Evolutionary conservation across 768 basidiomycete species (phyloP), one percentile per base, ranked within the genome.

Genomic region (Xanthoconium purpureum): DNA sequence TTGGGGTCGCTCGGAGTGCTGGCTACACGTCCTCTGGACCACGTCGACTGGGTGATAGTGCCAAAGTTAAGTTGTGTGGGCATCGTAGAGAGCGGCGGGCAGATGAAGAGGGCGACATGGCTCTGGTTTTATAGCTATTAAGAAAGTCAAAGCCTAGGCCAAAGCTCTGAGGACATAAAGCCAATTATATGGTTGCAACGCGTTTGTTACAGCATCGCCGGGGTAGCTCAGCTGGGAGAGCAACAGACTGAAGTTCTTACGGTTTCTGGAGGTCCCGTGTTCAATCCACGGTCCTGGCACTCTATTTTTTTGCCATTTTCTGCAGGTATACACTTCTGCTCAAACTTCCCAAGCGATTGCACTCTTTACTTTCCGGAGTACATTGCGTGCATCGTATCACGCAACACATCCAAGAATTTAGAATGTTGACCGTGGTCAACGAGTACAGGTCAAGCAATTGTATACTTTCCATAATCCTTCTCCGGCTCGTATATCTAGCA

Each of bases 381-480:
- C 24, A 24, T 24, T 24, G 4, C 24, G 24, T 24, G 24, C 24
- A 4, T 24, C 24, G 24, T 24, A 24, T 24, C 24, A 24, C 24
- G 24, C 24, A 24, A 24, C 24, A 24, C 24, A 24, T 2, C 24
- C 24, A 24, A 24, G 24, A 4, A 24, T 24, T 24, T 24, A 24
- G 24, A 24, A 24, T 24, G 24, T 24, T 24, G 24, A 24, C 33
- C 33, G 2, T 52, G 43, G 45, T 24, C 32, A 37, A 55, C 46
- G 18, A 46, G 28, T 35, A 53, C 20, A 17, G n/a, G 32, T 66
- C 51, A 80, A 11, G 81, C 78, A 59, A 94, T 90, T 24, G 91
- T 93, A 65, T 98, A 98, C 61, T 91, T 87, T 35, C 94, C 94
- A 58, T 97, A 97, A 57, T 84, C 85, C 78, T 91, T 96, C 76